These are phyloP conservation scores for Podaxis rugospora DNA, from an alignment of 768 basidiomycete species.

Conservation along the genomic window DNA sequence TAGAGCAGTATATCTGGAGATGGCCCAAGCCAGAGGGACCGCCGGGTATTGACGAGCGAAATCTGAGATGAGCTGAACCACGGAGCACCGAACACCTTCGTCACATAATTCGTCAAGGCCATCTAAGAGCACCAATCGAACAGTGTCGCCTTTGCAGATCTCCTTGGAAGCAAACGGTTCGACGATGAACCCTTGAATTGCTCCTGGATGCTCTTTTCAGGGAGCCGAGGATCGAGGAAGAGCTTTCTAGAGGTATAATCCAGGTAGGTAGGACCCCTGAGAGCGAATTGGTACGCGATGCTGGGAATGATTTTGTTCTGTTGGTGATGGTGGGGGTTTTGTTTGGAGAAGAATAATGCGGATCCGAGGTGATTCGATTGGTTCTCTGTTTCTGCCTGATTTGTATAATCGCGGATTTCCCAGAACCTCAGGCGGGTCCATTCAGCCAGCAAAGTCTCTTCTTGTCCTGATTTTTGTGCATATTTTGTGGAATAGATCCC, in stretches of 20 bases:
- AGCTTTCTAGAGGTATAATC: neutral
- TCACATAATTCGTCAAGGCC: constrained; percentile 24
- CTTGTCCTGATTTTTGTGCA: neutral
- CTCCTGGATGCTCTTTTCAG: constrained; percentile 1
- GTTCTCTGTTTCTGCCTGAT: constrained; percentile 18
- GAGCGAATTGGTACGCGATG: constrained; percentile 18
- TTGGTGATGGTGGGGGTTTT: neutral
- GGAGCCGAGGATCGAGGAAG: constrained; percentile 1
- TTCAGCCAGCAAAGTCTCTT: constrained; percentile 16
- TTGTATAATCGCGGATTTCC: constrained; percentile 26
- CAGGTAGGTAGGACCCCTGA: neutral
- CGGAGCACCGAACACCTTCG: constrained; percentile 3
- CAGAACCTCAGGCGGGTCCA: constrained; percentile 21
- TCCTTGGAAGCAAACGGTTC: constrained; percentile 7
- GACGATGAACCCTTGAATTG: constrained; percentile 12
- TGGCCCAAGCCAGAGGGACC: constrained; percentile 18
- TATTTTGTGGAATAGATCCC: constrained; percentile 9
- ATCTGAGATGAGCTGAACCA: constrained; percentile 11
- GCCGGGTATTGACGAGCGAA: neutral
- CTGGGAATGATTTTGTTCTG: constrained; percentile 15
- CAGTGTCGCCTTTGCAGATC: neutral
- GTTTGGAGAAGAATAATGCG: constrained; percentile 19
- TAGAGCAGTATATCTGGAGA: too few relatives aligned
- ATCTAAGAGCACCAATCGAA: constrained; percentile 19
- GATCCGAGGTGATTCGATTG: constrained; percentile 7